Conservation (phyloP, 768 basidiomycete genomes). For the Bullera alba region DNA sequence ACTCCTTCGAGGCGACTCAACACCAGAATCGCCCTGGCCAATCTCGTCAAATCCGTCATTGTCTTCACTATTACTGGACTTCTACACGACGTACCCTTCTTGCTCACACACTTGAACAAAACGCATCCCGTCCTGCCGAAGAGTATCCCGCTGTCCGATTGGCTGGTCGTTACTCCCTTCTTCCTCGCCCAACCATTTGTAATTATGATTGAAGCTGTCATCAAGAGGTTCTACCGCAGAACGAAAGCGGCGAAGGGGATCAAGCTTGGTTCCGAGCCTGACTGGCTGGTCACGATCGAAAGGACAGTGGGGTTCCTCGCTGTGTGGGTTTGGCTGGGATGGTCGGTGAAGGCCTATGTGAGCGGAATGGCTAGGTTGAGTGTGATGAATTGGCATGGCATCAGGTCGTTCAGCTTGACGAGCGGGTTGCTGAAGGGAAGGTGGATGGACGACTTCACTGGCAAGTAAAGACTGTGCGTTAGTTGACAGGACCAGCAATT, state of each 20-base stretch:
- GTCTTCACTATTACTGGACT: conserved; percentile 29
- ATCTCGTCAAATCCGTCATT: conserved; percentile 32
- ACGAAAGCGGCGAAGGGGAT: conserved; percentile 1
- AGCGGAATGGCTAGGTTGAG: no score
- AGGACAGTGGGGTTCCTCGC: conserved; percentile 24
- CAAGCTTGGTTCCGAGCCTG: neutral
- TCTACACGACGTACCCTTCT: conserved; percentile 20
- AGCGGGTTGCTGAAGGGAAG: no score
- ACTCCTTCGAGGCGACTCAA: neutral
- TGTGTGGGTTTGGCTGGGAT: conserved; percentile 36
- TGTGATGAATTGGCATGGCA: no score
- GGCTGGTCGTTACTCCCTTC: conserved; percentile 20
- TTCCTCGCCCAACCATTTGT: conserved; percentile 32
- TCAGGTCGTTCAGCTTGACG: no score
- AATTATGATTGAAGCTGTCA: conserved; percentile 20
- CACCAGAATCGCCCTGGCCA: conserved; percentile 9
- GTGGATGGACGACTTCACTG: no score
- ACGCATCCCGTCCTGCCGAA: no score
- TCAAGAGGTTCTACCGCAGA: conserved; percentile 22
- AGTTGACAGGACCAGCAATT: no score
- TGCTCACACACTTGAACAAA: neutral
- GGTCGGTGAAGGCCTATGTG: no score
- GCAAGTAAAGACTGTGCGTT: no score
- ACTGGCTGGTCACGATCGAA: conserved; percentile 19
- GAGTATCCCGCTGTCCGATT: conserved; percentile 3